Base-by-base conservation (phyloP, 495 filamentous ascomycete genomes). In the Aspergillus sclerotioniger region DNA sequence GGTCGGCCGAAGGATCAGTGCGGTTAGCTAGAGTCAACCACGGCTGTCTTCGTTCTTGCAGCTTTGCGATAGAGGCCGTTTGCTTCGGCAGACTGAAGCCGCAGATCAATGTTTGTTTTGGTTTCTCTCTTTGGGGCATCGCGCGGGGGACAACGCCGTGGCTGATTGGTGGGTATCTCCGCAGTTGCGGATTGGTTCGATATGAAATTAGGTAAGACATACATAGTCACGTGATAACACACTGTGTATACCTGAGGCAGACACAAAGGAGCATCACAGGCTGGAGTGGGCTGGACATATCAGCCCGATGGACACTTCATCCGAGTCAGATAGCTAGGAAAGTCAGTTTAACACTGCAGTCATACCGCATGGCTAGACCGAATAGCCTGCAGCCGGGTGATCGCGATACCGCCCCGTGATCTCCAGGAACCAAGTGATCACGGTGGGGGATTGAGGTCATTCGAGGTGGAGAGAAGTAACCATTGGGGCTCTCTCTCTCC, bases 41-140 rank as follows among this genome's bases (percentile, higher is more conserved):
- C 32, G 33, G 33, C 3, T 37, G 33, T 9, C 9, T 9, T 8
- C 33, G 9, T 37, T 37, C 33, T 15, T 37, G 33, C 25, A 25
- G 25, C 2, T 5, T 5, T 25, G 25, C 25, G 25, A 25, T 25
- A 25, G 25, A 25, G 25, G 5, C 25, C 25, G 25, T 25, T 2
- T 25, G 25, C 25, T 25, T 25, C 2, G n/a, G n/a, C n/a, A 25
- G 25, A 5, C 25, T 3, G 25, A 25, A 5, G 25, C 25, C 25
- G 25, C n/a, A 25, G 25, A 25, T 37, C 9, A 15, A 7, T 73
- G 61, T 71, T 75, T 75, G 71, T 75, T 75, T 66, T 71, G 64
- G 33, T 71, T 71, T 72, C 66, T 16, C 72, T 60, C 1, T 52
- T 68, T 67, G 37, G 19, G 60, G 61, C 17, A 54, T 62, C 44